Percentiles rank a stretch among this genome's conserved stretches.
Evolutionary conservation across 768 basidiomycete genomes (phyloP).

Genomic region (Boletus edulis): DNA sequence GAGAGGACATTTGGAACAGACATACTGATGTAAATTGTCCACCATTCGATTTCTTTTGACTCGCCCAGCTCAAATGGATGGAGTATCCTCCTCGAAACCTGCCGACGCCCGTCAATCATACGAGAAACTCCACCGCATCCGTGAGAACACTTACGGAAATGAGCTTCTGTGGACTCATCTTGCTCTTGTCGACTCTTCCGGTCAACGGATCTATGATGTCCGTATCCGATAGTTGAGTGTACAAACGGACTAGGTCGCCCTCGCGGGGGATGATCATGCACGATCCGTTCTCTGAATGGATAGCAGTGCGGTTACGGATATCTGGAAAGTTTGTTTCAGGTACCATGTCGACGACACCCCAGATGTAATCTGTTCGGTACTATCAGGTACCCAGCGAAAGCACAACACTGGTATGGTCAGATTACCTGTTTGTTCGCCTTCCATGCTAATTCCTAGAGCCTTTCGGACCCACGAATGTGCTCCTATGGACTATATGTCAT

Average conservation of each 20-base stretch:
- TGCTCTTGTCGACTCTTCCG: constrained; percentile 52
- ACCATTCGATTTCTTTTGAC: constrained; percentile 57
- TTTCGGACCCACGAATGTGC: constrained; percentile 46
- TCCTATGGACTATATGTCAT: constrained; percentile 16
- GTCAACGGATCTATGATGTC: constrained; percentile 41
- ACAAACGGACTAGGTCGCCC: constrained; percentile 60
- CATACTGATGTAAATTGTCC: constrained; percentile 71
- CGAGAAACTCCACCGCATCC: not conserved
- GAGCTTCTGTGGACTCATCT: constrained; percentile 47
- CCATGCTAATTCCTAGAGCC: constrained; percentile 40
- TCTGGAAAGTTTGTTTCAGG: constrained; percentile 73
- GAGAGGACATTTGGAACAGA: not conserved
- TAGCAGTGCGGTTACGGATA: constrained; percentile 55
- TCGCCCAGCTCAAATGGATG: constrained; percentile 52
- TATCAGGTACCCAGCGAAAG: not conserved
- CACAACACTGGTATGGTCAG: not conserved
- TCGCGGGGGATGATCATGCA: constrained; percentile 74
- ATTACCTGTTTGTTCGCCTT: constrained; percentile 42
- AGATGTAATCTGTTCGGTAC: constrained; percentile 54
- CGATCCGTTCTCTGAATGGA: constrained; percentile 64
- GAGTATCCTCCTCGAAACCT: constrained; percentile 58
- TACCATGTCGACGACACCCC: constrained; percentile 72
- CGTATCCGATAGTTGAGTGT: constrained; percentile 60
- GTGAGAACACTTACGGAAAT: constrained; percentile 41
- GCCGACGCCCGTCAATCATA: not conserved